A percentile compares a stretch with the other conserved stretches of the same genome.
Evolutionary conservation across 805 yeast genomes (phyloP).

Genomic region (Myxozyma melibiosi): DNA sequence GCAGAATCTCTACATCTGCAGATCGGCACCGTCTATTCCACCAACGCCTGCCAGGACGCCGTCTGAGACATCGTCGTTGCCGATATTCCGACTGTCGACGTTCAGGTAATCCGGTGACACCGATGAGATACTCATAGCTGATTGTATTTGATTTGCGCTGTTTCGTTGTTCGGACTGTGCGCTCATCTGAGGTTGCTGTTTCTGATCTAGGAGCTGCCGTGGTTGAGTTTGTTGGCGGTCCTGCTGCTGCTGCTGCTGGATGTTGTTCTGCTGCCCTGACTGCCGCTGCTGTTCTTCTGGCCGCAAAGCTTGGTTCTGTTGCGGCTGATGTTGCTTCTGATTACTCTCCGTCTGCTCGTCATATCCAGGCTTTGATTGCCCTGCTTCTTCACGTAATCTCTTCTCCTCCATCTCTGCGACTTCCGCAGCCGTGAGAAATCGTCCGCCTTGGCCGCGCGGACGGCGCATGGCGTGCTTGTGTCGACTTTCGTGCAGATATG

Average conservation of each 20-base stretch:
- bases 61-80: background rate
- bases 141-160: too few species aligned
- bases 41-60: constrained; percentile 3
- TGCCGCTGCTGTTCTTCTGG: constrained; percentile 1
- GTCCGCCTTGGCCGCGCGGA: constrained; percentile 98
- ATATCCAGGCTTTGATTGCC: background rate
- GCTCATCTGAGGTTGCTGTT: background rate
- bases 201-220: background rate
- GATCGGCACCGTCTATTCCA: constrained; percentile 8
- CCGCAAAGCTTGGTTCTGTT: background rate
- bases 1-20: constrained; percentile 2
- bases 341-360: background rate
- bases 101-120: constrained; percentile 5
- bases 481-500: constrained; percentile 93
- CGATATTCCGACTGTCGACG: background rate
- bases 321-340: background rate
- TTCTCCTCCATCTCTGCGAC: constrained; percentile 50
- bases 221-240: background rate
- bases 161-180: too few species aligned
- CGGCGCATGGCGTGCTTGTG: constrained; percentile 99
- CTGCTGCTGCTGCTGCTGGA: constrained; percentile 2
- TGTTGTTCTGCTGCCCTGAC: background rate
- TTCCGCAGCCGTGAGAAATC: constrained; percentile 92
- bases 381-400: constrained; percentile 49
- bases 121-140: background rate